phyloP scores from a whole-genome alignment of 345 rosid genomes.

The Camelina neglecta region DNA sequence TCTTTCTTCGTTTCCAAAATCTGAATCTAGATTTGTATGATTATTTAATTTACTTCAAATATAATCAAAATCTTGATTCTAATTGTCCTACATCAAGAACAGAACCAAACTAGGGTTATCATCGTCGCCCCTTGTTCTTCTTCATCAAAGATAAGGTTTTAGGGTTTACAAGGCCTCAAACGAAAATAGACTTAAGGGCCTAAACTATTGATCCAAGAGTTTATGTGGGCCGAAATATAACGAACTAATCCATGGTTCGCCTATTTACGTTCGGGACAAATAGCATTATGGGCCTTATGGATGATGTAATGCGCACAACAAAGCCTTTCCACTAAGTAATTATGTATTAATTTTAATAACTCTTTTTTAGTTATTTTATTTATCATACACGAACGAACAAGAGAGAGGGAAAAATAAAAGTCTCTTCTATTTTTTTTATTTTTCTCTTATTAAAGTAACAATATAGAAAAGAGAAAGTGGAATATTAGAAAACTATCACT shows the following conservation, averaged over 20 bases:
- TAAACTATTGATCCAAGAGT: neutral
- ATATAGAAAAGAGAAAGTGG: conserved; percentile 23
- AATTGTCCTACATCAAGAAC: neutral
- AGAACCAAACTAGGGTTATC: neutral
- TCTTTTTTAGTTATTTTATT: conserved; percentile 27
- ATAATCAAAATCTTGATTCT: conserved; percentile 22
- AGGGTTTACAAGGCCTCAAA: neutral
- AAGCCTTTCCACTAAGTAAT: conserved; percentile 23
- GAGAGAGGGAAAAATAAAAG: conserved; percentile 1
- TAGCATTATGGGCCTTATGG: neutral
- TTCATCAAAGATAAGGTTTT: neutral
- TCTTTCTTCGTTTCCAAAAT: neutral
- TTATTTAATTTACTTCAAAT: neutral
- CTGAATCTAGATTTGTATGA: neutral
- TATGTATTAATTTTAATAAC: conserved; percentile 19
- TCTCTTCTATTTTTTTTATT: neutral
- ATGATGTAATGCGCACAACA: conserved; percentile 21
- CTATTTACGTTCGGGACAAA: neutral
- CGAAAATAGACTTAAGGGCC: neutral
- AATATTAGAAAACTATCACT: conserved; percentile 36
- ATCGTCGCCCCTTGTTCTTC: neutral
- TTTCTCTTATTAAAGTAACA: neutral
- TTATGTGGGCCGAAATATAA: conserved; percentile 7
- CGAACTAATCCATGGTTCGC: neutral
- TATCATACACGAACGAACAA: neutral